A percentile compares a stretch with the other conserved stretches of the same genome.
Conservation (phyloP, 768 basidiomycete species). For the Cyathus striatus region DNA sequence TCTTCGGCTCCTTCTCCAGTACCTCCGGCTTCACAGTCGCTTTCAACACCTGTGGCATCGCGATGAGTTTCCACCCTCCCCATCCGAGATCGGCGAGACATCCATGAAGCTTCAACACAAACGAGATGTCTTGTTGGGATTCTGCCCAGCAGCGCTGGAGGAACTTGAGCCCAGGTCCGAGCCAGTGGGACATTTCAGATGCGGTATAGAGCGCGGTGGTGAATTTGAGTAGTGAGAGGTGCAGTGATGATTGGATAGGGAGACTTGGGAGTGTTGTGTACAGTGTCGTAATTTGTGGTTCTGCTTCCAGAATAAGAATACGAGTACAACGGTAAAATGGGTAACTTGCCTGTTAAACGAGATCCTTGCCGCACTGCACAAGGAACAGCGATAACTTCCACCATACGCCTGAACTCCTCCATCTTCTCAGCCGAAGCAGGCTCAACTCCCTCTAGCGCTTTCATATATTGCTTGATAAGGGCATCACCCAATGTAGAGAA, state of each 20-base stretch:
- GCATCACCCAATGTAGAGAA: conserved; percentile 55
- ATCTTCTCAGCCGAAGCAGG: conserved; percentile 11
- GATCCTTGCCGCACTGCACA: conserved; percentile 70
- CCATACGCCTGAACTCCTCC: conserved; percentile 42
- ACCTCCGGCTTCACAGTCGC: conserved; percentile 35
- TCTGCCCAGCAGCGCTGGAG: conserved; percentile 38
- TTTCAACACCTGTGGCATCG: conserved; percentile 53
- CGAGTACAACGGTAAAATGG: not conserved
- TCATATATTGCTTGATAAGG: conserved; percentile 36
- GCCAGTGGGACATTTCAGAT: conserved; percentile 44
- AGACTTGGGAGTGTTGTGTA: conserved; percentile 24
- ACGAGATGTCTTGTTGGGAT: conserved; percentile 13
- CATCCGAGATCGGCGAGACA: conserved; percentile 61
- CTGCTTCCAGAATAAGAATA: conserved; percentile 13
- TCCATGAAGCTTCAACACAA: conserved; percentile 54
- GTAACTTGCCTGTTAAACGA: conserved; percentile 57
- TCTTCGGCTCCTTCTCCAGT: conserved; percentile 35
- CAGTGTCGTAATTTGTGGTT: conserved; percentile 27
- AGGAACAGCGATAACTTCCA: conserved; percentile 53
- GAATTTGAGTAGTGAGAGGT: conserved; percentile 32
- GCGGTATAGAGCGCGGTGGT: conserved; percentile 32
- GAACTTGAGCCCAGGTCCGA: conserved; percentile 50
- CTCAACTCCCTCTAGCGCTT: conserved; percentile 13
- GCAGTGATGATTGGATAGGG: conserved; percentile 19
- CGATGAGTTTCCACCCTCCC: conserved; percentile 75